Evolutionary conservation across 2,329 filamentous ascomycete genomes (phyloP), one percentile per base, ranked within the genome.

Genomic region (Paecilomyces niveus): DNA sequence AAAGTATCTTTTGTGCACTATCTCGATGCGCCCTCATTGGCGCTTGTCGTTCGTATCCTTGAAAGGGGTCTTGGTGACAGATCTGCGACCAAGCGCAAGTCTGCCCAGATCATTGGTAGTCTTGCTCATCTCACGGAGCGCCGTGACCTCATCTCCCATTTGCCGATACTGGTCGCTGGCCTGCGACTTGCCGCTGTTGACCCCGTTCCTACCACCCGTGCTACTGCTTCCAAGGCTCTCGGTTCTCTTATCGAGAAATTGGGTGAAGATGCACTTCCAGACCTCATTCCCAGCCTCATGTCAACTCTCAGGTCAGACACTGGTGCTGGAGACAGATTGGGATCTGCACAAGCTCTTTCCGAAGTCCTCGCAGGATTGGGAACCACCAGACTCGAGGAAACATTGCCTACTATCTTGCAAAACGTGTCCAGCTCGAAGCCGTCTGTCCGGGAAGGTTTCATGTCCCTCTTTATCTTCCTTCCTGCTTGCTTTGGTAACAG

Each of bases 1-100:
- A 97, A 96, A 77, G 90, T 99, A n/a, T 92, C 92, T 54, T 99
- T 99, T 71, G 87, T 97, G 13, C 94, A 99, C 76, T 99, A 97
- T 70, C 83, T 99, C n/a, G 94, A 99, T 74, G 90, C 95, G 0
- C 94, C 94, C 4, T 99, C 95, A 1, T 81, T 99, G 67, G 94
- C 94, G 21, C 83, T 99, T 56, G 91, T 99, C 63, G 95, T 94
- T 53, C 90, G 94, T 62, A 97, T 99, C 66, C 81, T 99, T 35
- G 92, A 99, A 75, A 89, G 95, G 71, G 94, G 94, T 59, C 79
- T 99, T 49, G 86, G 86, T 57, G 94, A 97, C 71, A 84, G 95
- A 54, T 99, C 95, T 58, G 89, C 89, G 62, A 99, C 94, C 9
- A 99, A 99, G 78, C 86, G 92, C 66, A 99, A 99, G 76, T 89